phyloP scores from a whole-genome alignment of 495 filamentous ascomycete genomes.

The Hypoxylon cercidicola region DNA sequence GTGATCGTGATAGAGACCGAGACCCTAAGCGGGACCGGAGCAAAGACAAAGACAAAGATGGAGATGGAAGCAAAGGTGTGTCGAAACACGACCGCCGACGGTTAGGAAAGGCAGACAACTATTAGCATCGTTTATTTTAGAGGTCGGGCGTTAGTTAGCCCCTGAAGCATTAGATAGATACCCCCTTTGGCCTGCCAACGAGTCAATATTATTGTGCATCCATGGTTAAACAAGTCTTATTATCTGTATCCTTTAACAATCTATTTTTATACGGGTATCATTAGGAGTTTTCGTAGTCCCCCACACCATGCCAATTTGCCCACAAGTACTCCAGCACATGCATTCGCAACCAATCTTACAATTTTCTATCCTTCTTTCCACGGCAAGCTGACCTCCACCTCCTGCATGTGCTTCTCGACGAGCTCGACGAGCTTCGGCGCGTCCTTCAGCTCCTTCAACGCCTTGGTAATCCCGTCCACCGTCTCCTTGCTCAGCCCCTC shows the following conservation, averaged over 20 bases:
- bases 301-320: not conserved
- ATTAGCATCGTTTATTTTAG: constrained; percentile 19
- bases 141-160: constrained; percentile 5
- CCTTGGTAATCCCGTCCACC: constrained; percentile 55
- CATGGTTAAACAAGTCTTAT: not conserved
- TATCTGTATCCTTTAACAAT: not conserved
- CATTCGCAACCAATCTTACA: constrained; percentile 2
- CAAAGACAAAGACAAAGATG: not conserved
- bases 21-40: constrained; percentile 13
- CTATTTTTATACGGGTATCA: constrained; percentile 27
- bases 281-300: not conserved
- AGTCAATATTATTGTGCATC: constrained; percentile 10
- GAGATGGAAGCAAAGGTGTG: constrained; percentile 5
- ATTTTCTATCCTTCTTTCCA: constrained; percentile 52
- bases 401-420: constrained; percentile 55
- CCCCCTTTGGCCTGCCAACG: constrained; percentile 14
- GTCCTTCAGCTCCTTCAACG: constrained; percentile 54
- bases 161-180: constrained; percentile 34
- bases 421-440: constrained; percentile 52
- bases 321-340: not conserved
- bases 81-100: constrained; percentile 32
- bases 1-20: constrained; percentile 4
- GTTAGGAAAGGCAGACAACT: constrained; percentile 30
- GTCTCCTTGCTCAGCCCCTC: constrained; percentile 63
- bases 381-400: constrained; percentile 57